Base-by-base conservation (phyloP, 192 early-diverging fungal genomes). In the Haplosporangium gracile region DNA sequence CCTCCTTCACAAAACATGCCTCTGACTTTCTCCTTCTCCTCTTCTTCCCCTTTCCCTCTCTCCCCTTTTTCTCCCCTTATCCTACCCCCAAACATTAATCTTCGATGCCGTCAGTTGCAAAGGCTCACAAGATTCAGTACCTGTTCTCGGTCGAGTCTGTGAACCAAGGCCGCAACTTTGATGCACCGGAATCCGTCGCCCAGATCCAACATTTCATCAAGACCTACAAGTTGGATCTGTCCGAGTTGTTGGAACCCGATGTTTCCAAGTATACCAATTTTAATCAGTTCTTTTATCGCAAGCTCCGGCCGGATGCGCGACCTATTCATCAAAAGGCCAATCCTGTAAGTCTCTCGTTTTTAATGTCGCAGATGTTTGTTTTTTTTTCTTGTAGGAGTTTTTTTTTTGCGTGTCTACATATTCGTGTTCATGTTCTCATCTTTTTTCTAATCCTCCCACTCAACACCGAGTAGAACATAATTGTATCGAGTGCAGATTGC, bases 271-370 rank as follows among this genome's bases (percentile, higher is more conserved):
- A 93, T 82, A 53, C 75, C 13, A 91, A 78, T 18, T 95, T 95
- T 51, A 96, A 96, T 78, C 91, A 94, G 72, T 96, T 96, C 79
- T 96, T 95, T 74, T 93, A 91, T 75, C 91, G 95, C 22, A 91
- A 93, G n/a, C 88, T 96, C 36, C 90, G 91, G 55, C 93, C 93
- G 8, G 91, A 88, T 18, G 92, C 88, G 7, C 87, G 95, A 20
- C 90, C 89, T 1, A 84, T 91, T 53, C 60, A 89, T 38, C 68
- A 68, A 32, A 38, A 70, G n/a, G 73, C 84, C 15, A 70, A 93
- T 38, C 83, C 88, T 60, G 78, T 75, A 74, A 43, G 76, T 34
- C 36, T 26, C 5, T 51, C 49, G 20, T 51, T 18, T 0, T 51
- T n/a, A 5, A 5, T 0, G 55, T 10, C 8, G 0, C 2, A 36